These are phyloP conservation scores for Didymella glomerata DNA, from an alignment of 2,329 filamentous ascomycete species.

Conservation along the genomic window DNA sequence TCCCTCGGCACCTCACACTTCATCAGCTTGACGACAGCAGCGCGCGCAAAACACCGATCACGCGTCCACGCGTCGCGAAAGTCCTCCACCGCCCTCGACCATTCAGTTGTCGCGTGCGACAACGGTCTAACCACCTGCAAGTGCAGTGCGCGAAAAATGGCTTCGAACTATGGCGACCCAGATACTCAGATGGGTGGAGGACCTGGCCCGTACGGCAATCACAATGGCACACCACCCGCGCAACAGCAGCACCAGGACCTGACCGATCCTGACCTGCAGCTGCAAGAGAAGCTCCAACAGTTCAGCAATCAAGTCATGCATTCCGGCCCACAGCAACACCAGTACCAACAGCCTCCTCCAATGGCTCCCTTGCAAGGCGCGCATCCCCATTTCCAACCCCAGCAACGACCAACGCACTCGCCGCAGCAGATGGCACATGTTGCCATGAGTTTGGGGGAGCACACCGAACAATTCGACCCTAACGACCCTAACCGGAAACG, in stretches of 20 bases:
- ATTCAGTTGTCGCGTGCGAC: conserved; percentile 25
- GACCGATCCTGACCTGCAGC: conserved; percentile 45
- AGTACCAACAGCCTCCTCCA: conserved; percentile 39
- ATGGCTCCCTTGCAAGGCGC: conserved; percentile 40
- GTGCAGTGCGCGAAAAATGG: conserved; percentile 35
- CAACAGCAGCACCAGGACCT: conserved; percentile 44
- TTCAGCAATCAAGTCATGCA: conserved; percentile 49
- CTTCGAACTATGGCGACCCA: conserved; percentile 46
- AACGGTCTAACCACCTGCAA: conserved; percentile 15
- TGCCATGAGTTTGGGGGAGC: conserved; percentile 50
- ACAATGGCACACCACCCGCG: conserved; percentile 47
- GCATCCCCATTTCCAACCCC: conserved; percentile 49
- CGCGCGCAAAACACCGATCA: conserved; percentile 17
- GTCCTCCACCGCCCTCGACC: background rate
- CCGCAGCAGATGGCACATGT: conserved; percentile 52
- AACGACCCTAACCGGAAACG: conserved; percentile 50
- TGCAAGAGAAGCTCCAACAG: conserved; percentile 49
- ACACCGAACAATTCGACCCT: conserved; percentile 46
- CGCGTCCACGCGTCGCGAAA: conserved; percentile 20
- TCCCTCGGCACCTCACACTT: conserved; percentile 37
- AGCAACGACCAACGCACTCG: conserved; percentile 47
- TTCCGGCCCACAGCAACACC: conserved; percentile 37
- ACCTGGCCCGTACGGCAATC: conserved; percentile 46
- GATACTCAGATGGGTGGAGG: conserved; percentile 46
- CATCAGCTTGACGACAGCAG: conserved; percentile 29